Base-by-base conservation (phyloP, 2,329 filamentous ascomycete genomes). In the Aspergillus sp. region DNA sequence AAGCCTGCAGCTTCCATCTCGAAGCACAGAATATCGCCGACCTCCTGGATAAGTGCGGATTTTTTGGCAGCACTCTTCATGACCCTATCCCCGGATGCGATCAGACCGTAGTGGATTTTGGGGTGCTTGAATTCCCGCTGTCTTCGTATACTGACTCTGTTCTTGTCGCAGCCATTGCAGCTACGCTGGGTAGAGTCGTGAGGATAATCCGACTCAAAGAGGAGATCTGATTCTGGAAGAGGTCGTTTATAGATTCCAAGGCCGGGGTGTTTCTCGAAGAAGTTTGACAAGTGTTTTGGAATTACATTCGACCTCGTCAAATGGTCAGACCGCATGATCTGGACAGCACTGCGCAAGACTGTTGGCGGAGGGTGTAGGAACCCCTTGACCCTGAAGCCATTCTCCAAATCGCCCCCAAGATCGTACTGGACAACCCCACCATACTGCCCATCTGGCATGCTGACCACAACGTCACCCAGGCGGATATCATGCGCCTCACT, bases 351-450 rank as follows among this genome's bases (percentile, higher is more conserved):
- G 8, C 31, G 8, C 31, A 69, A 57, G 7, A 59, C 34, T 9
- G 15, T n/a, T 1, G 65, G 62, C 3, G 67, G 62, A 9, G 56
- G 59, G 23, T 66, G 62, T 3, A 69, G 13, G 34, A 17, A 4
- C 64, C 62, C 3, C 31, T 67, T 38, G 49, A 25, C 9, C 58
- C 46, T 1, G 13, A 46, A 68, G 62, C 13, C 25, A 28, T 52
- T 28, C 4, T n/a, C 13, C 2, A 58, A 6, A 4, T 55, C 23
- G 52, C 69, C 68, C 7, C 67, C 66, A 22, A 64, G 53, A 49
- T 71, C 66, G 8, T 67, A 69, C 9, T 68, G 64, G 11, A 71
- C 38, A 11, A 71, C 68, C 9, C 66, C 65, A 7, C 59, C 60
- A 15, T 17, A 51, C 0, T 47, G 13, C 4, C 28, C 41, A 2